phyloP scores from a whole-genome alignment of 495 filamentous ascomycete species.

The Halenospora varia region DNA sequence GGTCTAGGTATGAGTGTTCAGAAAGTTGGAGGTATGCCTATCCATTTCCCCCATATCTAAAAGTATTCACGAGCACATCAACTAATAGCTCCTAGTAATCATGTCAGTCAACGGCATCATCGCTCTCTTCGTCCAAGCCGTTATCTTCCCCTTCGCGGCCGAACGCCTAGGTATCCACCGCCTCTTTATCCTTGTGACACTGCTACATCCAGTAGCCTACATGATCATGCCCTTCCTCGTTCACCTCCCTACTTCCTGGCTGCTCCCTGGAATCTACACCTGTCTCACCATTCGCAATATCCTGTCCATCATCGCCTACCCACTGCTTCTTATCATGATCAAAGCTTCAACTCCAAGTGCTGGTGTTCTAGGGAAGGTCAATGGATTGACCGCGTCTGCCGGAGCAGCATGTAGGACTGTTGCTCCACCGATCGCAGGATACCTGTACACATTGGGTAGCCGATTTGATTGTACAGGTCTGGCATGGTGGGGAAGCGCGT shows the following conservation, averaged over 20 bases:
- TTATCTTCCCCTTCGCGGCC: slow-evolving; percentile 24
- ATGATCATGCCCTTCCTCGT: slow-evolving; percentile 83
- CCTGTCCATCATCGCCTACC: slow-evolving; percentile 78
- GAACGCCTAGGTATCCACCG: slow-evolving; percentile 18
- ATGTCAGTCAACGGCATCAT: slow-evolving; percentile 82
- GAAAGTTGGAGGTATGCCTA: slow-evolving; percentile 56
- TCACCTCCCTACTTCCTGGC: slow-evolving; percentile 61
- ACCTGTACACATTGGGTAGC: slow-evolving; percentile 76
- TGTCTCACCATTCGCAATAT: slow-evolving; percentile 83
- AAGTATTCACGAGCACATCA: not conserved
- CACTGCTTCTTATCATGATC: slow-evolving; percentile 77
- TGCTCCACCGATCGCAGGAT: slow-evolving; percentile 81
- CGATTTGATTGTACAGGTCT: slow-evolving; percentile 75
- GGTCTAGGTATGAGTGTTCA: slow-evolving; percentile 79
- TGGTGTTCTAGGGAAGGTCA: slow-evolving; percentile 80
- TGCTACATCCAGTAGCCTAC: slow-evolving; percentile 83
- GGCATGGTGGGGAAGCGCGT: slow-evolving; percentile 82
- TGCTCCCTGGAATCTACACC: slow-evolving; percentile 67
- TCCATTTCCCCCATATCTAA: not conserved
- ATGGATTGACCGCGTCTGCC: slow-evolving; percentile 82
- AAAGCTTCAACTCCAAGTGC: slow-evolving; percentile 76
- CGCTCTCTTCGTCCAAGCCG: slow-evolving; percentile 71
- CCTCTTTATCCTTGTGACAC: slow-evolving; percentile 67
- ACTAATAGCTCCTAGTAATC: no score
- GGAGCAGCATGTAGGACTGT: slow-evolving; percentile 84